Conservation (phyloP, 2,329 filamentous ascomycete species). For the Botrytis galanthina region DNA sequence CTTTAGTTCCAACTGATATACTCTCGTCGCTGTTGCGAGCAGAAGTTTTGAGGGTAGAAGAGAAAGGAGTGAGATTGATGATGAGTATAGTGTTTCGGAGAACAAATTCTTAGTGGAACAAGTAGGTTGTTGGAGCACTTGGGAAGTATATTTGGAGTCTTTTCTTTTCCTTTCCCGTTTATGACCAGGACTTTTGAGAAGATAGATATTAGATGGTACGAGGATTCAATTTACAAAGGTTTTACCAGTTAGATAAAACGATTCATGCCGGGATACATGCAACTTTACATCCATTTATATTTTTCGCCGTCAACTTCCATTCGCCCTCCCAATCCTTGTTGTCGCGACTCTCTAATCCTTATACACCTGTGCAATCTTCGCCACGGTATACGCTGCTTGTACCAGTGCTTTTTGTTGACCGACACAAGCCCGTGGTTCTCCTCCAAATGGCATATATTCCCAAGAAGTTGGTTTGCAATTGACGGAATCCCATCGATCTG, state of each 20-base stretch:
- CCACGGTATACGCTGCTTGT: conserved; percentile 18
- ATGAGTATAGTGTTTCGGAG: neutral
- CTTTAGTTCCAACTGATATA: neutral
- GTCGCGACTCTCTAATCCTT: conserved; percentile 14
- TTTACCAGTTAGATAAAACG: too few relatives aligned
- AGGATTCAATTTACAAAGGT: neutral
- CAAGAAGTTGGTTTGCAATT: conserved; percentile 9
- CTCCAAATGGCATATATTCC: conserved; percentile 12
- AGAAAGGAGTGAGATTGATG: neutral
- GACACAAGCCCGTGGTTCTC: conserved; percentile 53
- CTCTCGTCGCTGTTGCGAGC: neutral
- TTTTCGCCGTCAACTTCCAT: conserved; percentile 9
- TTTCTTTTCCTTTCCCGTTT: fast-evolving
- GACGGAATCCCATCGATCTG: conserved; percentile 38
- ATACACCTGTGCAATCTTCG: conserved; percentile 20
- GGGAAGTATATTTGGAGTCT: neutral
- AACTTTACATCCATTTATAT: conserved; percentile 16
- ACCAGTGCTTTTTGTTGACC: conserved; percentile 42
- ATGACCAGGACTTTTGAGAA: neutral
- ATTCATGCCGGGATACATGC: neutral
- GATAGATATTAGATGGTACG: neutral
- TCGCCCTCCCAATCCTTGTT: neutral
- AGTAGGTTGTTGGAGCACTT: neutral
- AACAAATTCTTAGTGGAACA: fast-evolving
- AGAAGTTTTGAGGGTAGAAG: too few relatives aligned